A percentile compares a stretch with the other conserved stretches of the same genome.
These are phyloP conservation scores for Geotrichum ghanense DNA, from an alignment of 805 yeast genomes.

Conservation along the genomic window DNA sequence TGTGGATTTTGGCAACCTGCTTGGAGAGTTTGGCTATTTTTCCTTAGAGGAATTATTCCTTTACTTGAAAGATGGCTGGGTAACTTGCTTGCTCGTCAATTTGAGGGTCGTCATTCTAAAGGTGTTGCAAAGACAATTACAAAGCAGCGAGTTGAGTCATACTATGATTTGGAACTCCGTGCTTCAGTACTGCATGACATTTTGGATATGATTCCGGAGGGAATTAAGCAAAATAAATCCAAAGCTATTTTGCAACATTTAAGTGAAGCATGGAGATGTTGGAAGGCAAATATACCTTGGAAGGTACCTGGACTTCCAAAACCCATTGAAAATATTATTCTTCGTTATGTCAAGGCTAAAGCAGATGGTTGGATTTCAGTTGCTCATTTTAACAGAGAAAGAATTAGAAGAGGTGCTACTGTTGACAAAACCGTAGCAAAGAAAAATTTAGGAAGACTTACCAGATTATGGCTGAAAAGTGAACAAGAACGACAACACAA, in stretches of 20 bases:
- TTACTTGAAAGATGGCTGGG: conserved; percentile 91
- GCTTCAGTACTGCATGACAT: conserved; percentile 95
- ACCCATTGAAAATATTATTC: conserved; percentile 77
- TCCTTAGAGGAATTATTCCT: conserved; percentile 86
- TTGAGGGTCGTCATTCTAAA: conserved; percentile 88
- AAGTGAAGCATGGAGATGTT: conserved; percentile 98
- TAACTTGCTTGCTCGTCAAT: conserved; percentile 80
- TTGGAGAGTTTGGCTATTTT: conserved; percentile 93
- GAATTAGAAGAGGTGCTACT: conserved; percentile 79
- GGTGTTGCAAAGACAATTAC: conserved; percentile 91
- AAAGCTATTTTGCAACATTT: conserved; percentile 84
- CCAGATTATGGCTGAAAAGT: conserved; percentile 82
- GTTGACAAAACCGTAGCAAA: conserved; percentile 91
- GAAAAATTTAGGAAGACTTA: conserved; percentile 83
- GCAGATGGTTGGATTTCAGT: conserved; percentile 96
- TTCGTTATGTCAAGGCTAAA: conserved; percentile 83
- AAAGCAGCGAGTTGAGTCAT: conserved; percentile 90
- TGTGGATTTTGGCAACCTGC: conserved; percentile 99
- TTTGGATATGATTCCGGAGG: conserved; percentile 94
- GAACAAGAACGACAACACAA: conserved; percentile 83
- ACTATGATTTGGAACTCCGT: conserved; percentile 84
- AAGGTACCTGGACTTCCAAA: conserved; percentile 92
- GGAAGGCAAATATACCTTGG: conserved; percentile 99
- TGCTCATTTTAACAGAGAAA: conserved; percentile 84
- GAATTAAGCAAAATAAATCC: conserved; percentile 76